Conservation (phyloP, 2,329 filamentous ascomycete species). For the Penicillium oxalicum region DNA sequence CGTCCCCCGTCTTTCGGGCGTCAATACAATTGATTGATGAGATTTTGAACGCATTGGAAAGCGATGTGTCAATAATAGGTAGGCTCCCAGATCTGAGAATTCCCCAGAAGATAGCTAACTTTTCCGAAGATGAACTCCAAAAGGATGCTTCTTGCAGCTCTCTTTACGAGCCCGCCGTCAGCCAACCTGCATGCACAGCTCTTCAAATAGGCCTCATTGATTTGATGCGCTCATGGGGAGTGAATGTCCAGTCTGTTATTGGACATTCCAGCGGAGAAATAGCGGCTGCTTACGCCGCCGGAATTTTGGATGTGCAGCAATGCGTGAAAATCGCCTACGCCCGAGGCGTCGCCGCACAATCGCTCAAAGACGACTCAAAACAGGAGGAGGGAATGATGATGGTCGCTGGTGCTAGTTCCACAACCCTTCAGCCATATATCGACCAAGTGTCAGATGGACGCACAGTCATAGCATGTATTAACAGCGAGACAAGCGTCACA, state of each 20-base stretch:
- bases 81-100: background rate
- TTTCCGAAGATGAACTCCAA: conserved; percentile 18
- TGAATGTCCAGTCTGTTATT: conserved; percentile 21
- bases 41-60: conserved; percentile 15
- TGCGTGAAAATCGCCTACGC: conserved; percentile 23
- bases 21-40: conserved; percentile 15
- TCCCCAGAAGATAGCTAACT: background rate
- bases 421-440: conserved; percentile 15
- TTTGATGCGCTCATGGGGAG: conserved; percentile 22
- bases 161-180: conserved; percentile 23
- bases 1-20: conserved; percentile 19
- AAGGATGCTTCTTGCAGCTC: conserved; percentile 15
- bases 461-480: conserved; percentile 23
- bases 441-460: conserved; percentile 12
- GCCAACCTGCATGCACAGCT: conserved; percentile 28
- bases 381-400: conserved; percentile 22
- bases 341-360: conserved; percentile 19
- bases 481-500: conserved; percentile 22
- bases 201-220: conserved; percentile 29
- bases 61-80: conserved; percentile 21
- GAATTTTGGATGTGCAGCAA: conserved; percentile 14
- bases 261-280: conserved; percentile 32
- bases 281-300: conserved; percentile 28
- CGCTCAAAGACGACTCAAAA: conserved; percentile 12
- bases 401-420: conserved; percentile 20